phyloP scores from a whole-genome alignment of 1,284 basidiomycete species.

The Ganoderma resinaceum region DNA sequence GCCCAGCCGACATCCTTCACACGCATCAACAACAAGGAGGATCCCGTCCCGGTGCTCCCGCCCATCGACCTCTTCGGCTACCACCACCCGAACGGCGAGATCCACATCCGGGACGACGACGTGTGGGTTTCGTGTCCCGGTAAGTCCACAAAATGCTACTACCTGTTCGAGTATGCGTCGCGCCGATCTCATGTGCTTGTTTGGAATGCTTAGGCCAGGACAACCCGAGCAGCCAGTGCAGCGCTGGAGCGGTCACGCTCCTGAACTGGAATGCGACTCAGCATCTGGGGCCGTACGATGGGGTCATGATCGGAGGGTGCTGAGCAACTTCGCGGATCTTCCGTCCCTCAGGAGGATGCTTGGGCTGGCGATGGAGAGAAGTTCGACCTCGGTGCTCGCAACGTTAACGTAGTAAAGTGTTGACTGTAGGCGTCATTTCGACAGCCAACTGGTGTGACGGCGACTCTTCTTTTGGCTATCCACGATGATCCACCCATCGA shows the following conservation, averaged over 20 bases:
- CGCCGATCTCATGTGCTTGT: background rate
- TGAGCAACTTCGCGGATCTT: background rate
- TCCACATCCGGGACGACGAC: conserved; percentile 56
- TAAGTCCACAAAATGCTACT: conserved; percentile 25
- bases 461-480: too few relatives aligned
- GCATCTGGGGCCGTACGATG: background rate
- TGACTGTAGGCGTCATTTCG: too few relatives aligned
- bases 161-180: background rate
- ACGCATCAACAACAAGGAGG: conserved; percentile 39
- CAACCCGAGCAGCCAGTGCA: background rate
- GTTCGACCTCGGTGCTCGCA: too few relatives aligned
- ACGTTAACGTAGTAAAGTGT: too few relatives aligned
- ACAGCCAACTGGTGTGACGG: too few relatives aligned
- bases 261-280: background rate
- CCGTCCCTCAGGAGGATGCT: too few relatives aligned
- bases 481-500: too few relatives aligned
- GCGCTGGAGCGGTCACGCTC: background rate
- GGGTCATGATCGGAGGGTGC: background rate
- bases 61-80: conserved; percentile 54
- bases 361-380: too few relatives aligned
- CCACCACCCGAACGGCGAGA: conserved; percentile 62
- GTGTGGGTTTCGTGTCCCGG: conserved; percentile 58
- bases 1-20: conserved; percentile 45
- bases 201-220: background rate
- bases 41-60: conserved; percentile 35